Evolutionary conservation across 2,329 filamentous ascomycete genomes (phyloP).

Genomic region (Fusarium sp.): DNA sequence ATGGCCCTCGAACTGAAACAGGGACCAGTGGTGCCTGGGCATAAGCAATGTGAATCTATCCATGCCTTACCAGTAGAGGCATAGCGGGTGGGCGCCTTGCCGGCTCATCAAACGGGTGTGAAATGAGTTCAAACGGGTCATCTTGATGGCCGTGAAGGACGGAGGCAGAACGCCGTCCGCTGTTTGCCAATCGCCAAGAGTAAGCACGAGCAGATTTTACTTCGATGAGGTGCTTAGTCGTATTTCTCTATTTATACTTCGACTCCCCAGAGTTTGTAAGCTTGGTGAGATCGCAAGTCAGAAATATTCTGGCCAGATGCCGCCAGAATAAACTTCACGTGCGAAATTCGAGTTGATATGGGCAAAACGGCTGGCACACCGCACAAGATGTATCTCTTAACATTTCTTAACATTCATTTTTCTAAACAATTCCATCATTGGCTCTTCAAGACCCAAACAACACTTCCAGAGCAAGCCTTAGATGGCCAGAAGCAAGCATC

Average conservation of each 20-base stretch:
- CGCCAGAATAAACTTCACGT: background rate
- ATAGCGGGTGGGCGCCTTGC: background rate
- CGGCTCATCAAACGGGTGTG: background rate
- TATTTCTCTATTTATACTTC: background rate
- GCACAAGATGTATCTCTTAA: background rate
- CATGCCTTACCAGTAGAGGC: background rate
- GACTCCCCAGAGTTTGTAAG: background rate
- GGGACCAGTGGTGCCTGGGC: background rate
- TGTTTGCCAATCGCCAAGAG: background rate
- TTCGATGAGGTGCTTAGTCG: background rate
- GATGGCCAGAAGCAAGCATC: background rate
- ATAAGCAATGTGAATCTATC: background rate
- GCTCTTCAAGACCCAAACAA: background rate
- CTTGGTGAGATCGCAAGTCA: background rate
- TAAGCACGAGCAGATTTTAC: background rate
- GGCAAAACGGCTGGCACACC: background rate
- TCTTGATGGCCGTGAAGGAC: background rate
- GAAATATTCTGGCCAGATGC: background rate
- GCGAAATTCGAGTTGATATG: background rate
- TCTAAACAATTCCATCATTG: background rate
- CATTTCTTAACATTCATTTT: background rate
- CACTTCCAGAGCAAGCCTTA: background rate
- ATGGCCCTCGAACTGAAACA: background rate
- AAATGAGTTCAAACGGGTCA: background rate
- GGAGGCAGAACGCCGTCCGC: background rate